Base-by-base conservation (phyloP, 1,284 basidiomycete genomes). In the Tausonia pullulans region DNA sequence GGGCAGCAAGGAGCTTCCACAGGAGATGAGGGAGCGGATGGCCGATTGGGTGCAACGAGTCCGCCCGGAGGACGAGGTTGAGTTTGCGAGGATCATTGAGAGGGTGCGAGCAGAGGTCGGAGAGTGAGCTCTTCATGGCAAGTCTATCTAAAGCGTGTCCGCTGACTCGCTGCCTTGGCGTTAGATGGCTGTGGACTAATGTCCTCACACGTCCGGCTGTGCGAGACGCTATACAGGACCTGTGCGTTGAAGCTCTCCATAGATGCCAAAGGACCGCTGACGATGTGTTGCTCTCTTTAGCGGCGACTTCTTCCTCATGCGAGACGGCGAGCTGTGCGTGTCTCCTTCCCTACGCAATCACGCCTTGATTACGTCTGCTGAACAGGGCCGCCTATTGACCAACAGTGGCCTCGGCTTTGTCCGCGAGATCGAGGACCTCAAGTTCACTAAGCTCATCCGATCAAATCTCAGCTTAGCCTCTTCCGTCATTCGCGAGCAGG, bases 171-270 rank as follows among this genome's bases (percentile, higher is more conserved):
- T 77, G 87, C 65, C 84, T 81, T 2, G 83, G 85, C 64, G 81
- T 89, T 64, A 86, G 87, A 77, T 95, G 91, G 91, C 79, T 95
- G 3, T 95, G 92, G 90, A 77, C 84, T 45, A 90, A 92, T 71
- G 86, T 95, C 45, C 79, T 95, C 62, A 94, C 90, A 0, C 83
- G 83, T 70, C 82, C 83, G 68, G 87, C 91, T 69, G 87, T 94
- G 0, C 84, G 87, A 67, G 85, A 85, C 40, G 84, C 87, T 0
- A 81, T 90, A 10, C 81, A 87, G 65, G 83, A 84, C 5, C 74
- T 90, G 84, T 87, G 69, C 75, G 85, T 76, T 1, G 44, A 14
- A 10, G 3, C 50, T 43, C 44, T 49, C 8, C 49, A 64, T 64
- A 41, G 58, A 68, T 3, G 46, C 56, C 41, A 0, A 27, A 27